Evolutionary conservation across 371 early-diverging fungal species (phyloP).

Genomic region (Mucor mucedo): DNA sequence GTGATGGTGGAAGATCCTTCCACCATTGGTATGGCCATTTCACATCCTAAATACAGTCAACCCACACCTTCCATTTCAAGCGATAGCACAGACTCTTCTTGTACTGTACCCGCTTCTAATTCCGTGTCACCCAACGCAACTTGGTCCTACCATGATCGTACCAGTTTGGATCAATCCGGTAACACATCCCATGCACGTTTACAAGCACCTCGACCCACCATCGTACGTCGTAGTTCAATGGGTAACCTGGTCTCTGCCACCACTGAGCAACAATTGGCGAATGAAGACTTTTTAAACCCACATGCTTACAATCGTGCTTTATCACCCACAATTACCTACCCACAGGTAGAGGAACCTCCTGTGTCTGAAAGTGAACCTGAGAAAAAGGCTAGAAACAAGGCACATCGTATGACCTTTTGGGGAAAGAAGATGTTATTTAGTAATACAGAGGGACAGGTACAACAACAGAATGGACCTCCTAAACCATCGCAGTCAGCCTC

Average conservation of each 20-base stretch:
- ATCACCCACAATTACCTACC: constrained; percentile 14
- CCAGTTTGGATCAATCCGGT: constrained; percentile 11
- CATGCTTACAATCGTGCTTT: constrained; percentile 17
- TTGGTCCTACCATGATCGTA: constrained; percentile 13
- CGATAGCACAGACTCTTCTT: constrained; percentile 14
- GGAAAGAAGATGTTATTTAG: constrained; percentile 52
- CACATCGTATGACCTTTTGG: constrained; percentile 59
- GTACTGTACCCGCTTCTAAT: constrained; percentile 2
- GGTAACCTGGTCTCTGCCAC: constrained; percentile 28
- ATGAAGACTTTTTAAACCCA: constrained; percentile 2
- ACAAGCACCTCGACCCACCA: constrained; percentile 37
- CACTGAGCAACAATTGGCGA: constrained; percentile 17
- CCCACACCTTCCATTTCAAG: constrained; percentile 30
- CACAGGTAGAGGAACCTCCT: constrained; percentile 3
- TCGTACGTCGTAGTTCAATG: constrained; percentile 48
- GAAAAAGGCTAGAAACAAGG: constrained; percentile 48
- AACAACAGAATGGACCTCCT: constrained; percentile 7
- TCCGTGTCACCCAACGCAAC: not conserved
- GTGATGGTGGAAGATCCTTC: too few species aligned
- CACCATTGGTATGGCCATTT: not conserved
- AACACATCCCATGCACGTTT: constrained; percentile 1
- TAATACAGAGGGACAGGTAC: constrained; percentile 4
- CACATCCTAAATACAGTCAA: not conserved
- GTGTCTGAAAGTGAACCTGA: constrained; percentile 26
- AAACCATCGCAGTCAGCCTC: constrained; percentile 19